Conservation (phyloP, 208 protist species). For the Crithidia bombi region DNA sequence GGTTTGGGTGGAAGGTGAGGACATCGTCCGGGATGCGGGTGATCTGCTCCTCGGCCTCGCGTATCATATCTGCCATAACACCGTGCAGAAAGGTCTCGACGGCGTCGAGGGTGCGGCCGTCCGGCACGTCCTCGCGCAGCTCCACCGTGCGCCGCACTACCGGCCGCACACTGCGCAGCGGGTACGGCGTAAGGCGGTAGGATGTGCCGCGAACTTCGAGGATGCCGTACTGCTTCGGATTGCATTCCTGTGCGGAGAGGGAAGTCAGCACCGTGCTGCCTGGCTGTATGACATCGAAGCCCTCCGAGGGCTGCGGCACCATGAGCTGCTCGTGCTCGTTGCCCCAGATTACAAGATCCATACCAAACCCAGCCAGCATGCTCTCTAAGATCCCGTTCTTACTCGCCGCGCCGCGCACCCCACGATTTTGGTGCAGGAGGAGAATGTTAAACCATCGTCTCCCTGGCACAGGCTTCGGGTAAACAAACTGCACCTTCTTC, state of each 20-base stretch:
- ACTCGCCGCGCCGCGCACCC: slow-evolving; percentile 58
- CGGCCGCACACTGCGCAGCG: slow-evolving; percentile 92
- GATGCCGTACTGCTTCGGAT: slow-evolving; percentile 94
- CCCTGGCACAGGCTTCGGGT: slow-evolving; percentile 64
- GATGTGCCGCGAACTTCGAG: slow-evolving; percentile 83
- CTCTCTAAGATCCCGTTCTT: slow-evolving; percentile 94
- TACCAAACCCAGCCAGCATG: slow-evolving; percentile 91
- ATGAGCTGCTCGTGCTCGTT: slow-evolving; percentile 99
- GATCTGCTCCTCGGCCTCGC: slow-evolving; percentile 76
- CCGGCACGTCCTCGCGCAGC: slow-evolving; percentile 62
- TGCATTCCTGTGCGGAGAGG: slow-evolving; percentile 93
- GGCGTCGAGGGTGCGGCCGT: slow-evolving; percentile 74
- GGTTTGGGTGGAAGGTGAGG: slow-evolving; percentile 73
- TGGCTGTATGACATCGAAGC: slow-evolving; percentile 97
- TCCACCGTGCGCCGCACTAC: slow-evolving; percentile 90
- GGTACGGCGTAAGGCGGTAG: slow-evolving; percentile 89
- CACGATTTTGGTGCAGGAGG: slow-evolving; percentile 98
- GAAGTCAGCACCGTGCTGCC: slow-evolving; percentile 97
- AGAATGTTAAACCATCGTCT: slow-evolving; percentile 97
- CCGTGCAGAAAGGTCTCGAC: slow-evolving; percentile 81
- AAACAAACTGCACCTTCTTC: slow-evolving; percentile 94
- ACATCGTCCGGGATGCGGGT: slow-evolving; percentile 78
- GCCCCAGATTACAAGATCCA: slow-evolving; percentile 99
- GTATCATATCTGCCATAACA: slow-evolving; percentile 83
- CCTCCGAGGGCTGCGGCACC: slow-evolving; percentile 72